Base-by-base conservation (phyloP, 495 filamentous ascomycete species). In the Tetracladium marchalianum region DNA sequence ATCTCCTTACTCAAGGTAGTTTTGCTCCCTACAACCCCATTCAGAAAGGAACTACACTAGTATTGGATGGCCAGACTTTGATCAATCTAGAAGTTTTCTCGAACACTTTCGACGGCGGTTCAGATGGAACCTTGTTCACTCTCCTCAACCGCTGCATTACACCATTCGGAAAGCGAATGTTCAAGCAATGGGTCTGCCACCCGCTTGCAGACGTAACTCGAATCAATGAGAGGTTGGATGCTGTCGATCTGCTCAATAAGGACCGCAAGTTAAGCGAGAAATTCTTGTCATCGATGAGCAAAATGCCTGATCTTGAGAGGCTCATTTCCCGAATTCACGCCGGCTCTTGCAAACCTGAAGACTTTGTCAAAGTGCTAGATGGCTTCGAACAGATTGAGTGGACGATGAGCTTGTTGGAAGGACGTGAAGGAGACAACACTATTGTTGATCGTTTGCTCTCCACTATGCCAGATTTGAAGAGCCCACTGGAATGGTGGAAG, bases 361-460 rank as follows among this genome's bases (percentile, higher is more conserved):
- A 97, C 61, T 99, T 99, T 57, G 78, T 94, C 17, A 79, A 76
- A n/a, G 90, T 97, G 4, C 70, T 99, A 0, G 90, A 99, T 57
- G 93, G 93, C 0, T 99, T 97, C 57, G 93, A 97, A 64, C 90
- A 94, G 62, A 95, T 97, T 13, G 87, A 93, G 36, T 87, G 90
- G 58, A 92, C 85, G 0, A 86, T 94, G 73, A 75, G 77, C 47
- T 72, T 95, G 11, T 74, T 96, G 1, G 70, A 73, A 24, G 70
- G 76, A 11, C 79, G 85, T 57, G 81, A 80, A 19, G 67, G 68
- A 19, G 87, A 83, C 1, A 80, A 87, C 36, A 84, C 88, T 12
- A 72, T 99, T 3, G 82, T 99, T 41, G 87, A 87, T 33, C 78
- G 87, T 39, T 74, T 99, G 12, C 78, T 95, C 19, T 63, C 74